A percentile compares a stretch with the other conserved stretches of the same genome.
phyloP scores from a whole-genome alignment of 441 rosid genomes.

The Arabidopsis lyrata region DNA sequence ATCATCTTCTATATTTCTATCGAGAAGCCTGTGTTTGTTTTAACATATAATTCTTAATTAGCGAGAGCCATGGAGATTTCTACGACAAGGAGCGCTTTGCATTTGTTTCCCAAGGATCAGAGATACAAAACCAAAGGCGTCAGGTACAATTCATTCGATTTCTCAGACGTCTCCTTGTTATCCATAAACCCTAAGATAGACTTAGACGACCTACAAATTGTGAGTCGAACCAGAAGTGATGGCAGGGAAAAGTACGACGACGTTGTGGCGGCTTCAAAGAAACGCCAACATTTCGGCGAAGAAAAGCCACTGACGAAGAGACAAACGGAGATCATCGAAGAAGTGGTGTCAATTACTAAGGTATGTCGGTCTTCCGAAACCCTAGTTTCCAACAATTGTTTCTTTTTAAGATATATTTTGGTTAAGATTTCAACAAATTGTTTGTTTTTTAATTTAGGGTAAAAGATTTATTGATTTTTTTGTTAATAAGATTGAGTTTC shows the following conservation, averaged over 20 bases:
- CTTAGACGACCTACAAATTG: background rate
- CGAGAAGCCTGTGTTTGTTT: too few relatives aligned
- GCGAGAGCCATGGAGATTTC: background rate
- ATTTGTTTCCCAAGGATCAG: background rate
- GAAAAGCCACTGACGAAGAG: background rate
- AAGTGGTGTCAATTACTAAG: background rate
- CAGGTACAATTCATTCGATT: background rate
- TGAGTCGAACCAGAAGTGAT: background rate
- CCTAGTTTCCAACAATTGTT: background rate
- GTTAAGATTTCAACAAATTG: background rate
- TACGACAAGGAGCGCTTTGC: background rate
- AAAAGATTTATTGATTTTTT: background rate
- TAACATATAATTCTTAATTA: too few relatives aligned
- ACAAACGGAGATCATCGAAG: background rate
- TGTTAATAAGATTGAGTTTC: too few relatives aligned
- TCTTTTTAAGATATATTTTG: background rate
- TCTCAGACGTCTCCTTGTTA: background rate
- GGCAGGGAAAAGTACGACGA: background rate
- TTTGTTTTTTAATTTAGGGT: background rate
- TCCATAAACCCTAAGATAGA: background rate
- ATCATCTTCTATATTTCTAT: too few relatives aligned
- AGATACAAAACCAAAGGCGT: background rate
- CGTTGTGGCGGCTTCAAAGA: background rate
- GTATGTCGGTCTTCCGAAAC: background rate
- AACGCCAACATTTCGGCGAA: background rate